A percentile compares a stretch with the other conserved stretches of the same genome.
phyloP scores from a whole-genome alignment of 108 stramenopile genomes.

The Nannochloropsis salina region DNA sequence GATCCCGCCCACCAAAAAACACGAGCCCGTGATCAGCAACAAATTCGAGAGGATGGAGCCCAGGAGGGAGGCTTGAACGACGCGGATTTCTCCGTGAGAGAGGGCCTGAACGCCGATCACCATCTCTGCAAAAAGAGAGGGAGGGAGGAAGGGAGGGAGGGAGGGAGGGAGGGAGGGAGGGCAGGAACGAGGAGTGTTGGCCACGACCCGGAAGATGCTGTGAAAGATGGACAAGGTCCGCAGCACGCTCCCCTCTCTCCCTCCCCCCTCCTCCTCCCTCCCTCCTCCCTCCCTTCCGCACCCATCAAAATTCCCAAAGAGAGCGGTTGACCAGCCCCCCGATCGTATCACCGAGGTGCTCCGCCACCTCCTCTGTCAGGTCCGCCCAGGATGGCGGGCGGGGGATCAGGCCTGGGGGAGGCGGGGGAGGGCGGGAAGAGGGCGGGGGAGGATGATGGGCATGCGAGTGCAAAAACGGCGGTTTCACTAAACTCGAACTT shows the following conservation, averaged over 20 bases:
- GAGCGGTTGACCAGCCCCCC: conserved; percentile 90
- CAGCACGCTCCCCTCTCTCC: conserved; percentile 43
- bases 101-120: conserved; percentile 45
- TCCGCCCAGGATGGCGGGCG: conserved; percentile 81
- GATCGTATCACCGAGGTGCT: conserved; percentile 85
- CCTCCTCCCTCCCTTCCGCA: not conserved
- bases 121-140: no score
- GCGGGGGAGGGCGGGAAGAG: not conserved
- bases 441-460: not conserved
- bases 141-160: not conserved
- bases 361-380: conserved; percentile 89
- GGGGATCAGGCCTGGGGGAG: conserved; percentile 72
- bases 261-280: not conserved
- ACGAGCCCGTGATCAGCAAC: conserved; percentile 85
- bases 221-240: conserved; percentile 79
- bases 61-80: conserved; percentile 89
- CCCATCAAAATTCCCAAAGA: conserved; percentile 72
- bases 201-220: conserved; percentile 57
- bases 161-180: not conserved
- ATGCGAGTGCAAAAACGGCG: not conserved
- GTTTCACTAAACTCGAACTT: no score
- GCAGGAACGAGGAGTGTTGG: not conserved
- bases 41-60: conserved; percentile 89
- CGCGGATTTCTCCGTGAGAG: conserved; percentile 58
- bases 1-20: conserved; percentile 90